phyloP scores from a whole-genome alignment of 2,329 filamentous ascomycete genomes.

The Thelonectria rubi region DNA sequence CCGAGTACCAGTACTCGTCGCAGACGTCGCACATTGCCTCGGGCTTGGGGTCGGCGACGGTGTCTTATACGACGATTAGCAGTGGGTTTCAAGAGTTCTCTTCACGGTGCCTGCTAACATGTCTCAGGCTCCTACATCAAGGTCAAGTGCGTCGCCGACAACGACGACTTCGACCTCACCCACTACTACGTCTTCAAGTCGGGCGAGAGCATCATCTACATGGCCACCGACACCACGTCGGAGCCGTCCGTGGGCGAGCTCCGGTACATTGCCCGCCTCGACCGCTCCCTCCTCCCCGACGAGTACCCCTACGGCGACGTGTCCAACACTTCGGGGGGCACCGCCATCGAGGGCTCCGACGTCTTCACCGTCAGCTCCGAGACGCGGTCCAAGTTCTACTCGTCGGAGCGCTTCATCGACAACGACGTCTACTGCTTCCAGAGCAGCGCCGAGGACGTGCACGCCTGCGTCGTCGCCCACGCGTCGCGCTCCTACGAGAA shows the following conservation, averaged over 20 bases:
- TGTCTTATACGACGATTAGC: slow-evolving; percentile 56
- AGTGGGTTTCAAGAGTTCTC: slow-evolving; percentile 23
- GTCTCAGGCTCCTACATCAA: slow-evolving; percentile 60
- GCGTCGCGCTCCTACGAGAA: slow-evolving; percentile 61
- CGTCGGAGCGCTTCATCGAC: slow-evolving; percentile 74
- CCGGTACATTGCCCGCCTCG: slow-evolving; percentile 70
- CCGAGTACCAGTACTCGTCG: slow-evolving; percentile 64
- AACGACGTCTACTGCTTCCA: slow-evolving; percentile 70
- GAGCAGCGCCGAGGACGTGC: slow-evolving; percentile 55
- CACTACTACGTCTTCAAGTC: slow-evolving; percentile 70
- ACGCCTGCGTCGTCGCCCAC: slow-evolving; percentile 67
- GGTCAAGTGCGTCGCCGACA: slow-evolving; percentile 67
- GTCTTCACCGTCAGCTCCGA: slow-evolving; percentile 68
- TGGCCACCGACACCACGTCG: slow-evolving; percentile 69
- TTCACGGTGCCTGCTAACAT: slow-evolving; percentile 12
- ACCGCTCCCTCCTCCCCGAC: slow-evolving; percentile 58
- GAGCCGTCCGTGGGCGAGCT: slow-evolving; percentile 67
- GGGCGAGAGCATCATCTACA: slow-evolving; percentile 68
- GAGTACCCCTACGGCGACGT: slow-evolving; percentile 64
- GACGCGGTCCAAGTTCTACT: slow-evolving; percentile 76
- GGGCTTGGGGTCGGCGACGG: slow-evolving; percentile 59
- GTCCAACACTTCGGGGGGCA: slow-evolving; percentile 63
- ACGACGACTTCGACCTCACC: slow-evolving; percentile 56
- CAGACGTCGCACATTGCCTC: slow-evolving; percentile 53
- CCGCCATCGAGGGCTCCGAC: slow-evolving; percentile 66